Conservation (phyloP, 2,329 filamentous ascomycete species). For the Fusarium acutatum region DNA sequence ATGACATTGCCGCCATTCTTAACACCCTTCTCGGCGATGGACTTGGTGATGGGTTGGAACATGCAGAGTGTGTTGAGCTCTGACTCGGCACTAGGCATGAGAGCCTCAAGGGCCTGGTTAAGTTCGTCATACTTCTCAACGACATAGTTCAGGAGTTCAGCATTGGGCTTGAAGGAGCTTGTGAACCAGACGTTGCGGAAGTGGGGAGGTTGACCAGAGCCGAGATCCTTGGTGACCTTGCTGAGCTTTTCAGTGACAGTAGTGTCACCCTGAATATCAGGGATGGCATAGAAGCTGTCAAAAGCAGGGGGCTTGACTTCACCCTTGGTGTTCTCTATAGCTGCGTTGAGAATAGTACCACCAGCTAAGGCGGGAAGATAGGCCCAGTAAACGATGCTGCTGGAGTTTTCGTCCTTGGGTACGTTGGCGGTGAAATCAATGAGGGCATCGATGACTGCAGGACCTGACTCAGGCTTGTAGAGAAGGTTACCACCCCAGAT, state of each 20-base stretch:
- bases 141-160: slow-evolving; percentile 46
- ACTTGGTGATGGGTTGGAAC: slow-evolving; percentile 47
- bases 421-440: slow-evolving; percentile 46
- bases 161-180: slow-evolving; percentile 48
- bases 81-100: slow-evolving; percentile 35
- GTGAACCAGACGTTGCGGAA: slow-evolving; percentile 50
- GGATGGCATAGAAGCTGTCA: slow-evolving; percentile 39
- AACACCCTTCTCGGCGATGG: slow-evolving; percentile 43
- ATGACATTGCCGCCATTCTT: slow-evolving; percentile 47
- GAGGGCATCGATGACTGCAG: slow-evolving; percentile 43
- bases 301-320: slow-evolving; percentile 43
- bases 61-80: slow-evolving; percentile 45
- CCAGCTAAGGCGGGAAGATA: slow-evolving; percentile 42
- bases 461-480: slow-evolving; percentile 34
- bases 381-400: slow-evolving; percentile 46
- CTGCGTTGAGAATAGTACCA: slow-evolving; percentile 45
- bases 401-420: slow-evolving; percentile 45
- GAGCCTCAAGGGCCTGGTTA: slow-evolving; percentile 36
- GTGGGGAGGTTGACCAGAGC: slow-evolving; percentile 41
- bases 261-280: slow-evolving; percentile 38
- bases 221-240: slow-evolving; percentile 44
- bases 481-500: slow-evolving; percentile 46
- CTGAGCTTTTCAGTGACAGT: slow-evolving; percentile 42
- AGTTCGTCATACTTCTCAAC: slow-evolving; percentile 44
- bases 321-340: slow-evolving; percentile 45